These are phyloP conservation scores for Vickermania ingenoplastis DNA, from an alignment of 208 protist species.

Conservation along the genomic window DNA sequence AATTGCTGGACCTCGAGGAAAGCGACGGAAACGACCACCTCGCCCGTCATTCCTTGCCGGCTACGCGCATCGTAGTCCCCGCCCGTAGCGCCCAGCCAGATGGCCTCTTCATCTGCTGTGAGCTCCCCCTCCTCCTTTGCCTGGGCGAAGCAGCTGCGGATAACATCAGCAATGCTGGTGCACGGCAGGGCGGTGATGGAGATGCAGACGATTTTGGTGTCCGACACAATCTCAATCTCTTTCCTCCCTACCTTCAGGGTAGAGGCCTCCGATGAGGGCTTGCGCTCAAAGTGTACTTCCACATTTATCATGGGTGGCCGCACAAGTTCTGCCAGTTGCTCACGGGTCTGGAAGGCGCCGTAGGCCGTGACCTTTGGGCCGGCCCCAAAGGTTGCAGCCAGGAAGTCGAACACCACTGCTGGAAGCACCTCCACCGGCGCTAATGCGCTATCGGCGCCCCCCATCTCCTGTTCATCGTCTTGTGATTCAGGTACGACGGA, in stretches of 20 bases:
- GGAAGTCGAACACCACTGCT: slow-evolving; percentile 49
- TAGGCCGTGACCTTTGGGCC: slow-evolving; percentile 53
- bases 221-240: background rate
- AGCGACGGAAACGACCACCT: background rate
- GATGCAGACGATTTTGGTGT: slow-evolving; percentile 16
- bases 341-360: slow-evolving; percentile 29
- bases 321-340: slow-evolving; percentile 16
- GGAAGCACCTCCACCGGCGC: slow-evolving; percentile 48
- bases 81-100: slow-evolving; percentile 33
- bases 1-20: background rate
- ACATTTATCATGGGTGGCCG: slow-evolving; percentile 17
- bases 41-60: slow-evolving; percentile 9
- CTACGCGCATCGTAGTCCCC: slow-evolving; percentile 16
- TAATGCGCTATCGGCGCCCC: slow-evolving; percentile 6
- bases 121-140: slow-evolving; percentile 21
- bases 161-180: slow-evolving; percentile 31
- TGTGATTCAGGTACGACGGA: background rate
- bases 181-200: slow-evolving; percentile 30
- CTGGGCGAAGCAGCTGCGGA: slow-evolving; percentile 22
- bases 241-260: slow-evolving; percentile 3
- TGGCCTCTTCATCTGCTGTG: slow-evolving; percentile 9
- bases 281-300: slow-evolving; percentile 21
- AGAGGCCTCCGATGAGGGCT: slow-evolving; percentile 4
- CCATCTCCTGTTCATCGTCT: background rate
- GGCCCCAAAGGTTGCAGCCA: slow-evolving; percentile 42